These are phyloP conservation scores for Aspergillus phoenicis DNA, from an alignment of 2,329 filamentous ascomycete genomes.

Conservation along the genomic window DNA sequence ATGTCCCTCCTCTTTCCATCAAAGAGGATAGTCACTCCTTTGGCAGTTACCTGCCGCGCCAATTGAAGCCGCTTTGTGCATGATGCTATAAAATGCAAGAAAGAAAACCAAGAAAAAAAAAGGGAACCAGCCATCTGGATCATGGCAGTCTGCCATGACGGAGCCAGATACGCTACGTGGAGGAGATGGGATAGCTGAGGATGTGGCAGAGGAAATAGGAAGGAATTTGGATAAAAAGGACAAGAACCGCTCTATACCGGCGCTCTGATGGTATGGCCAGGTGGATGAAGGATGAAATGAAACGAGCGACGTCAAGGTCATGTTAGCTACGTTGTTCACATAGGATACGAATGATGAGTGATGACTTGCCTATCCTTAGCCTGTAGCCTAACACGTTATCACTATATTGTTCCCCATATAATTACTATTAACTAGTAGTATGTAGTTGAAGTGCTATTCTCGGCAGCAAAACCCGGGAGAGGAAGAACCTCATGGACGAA, in stretches of 20 bases:
- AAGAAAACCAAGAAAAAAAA: slow-evolving; percentile 14
- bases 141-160: slow-evolving; percentile 11
- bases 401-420: no score
- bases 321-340: neutral
- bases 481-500: neutral
- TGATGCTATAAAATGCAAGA: slow-evolving; percentile 7
- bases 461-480: neutral
- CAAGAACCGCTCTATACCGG: slow-evolving; percentile 14
- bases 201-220: neutral
- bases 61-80: neutral
- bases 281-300: slow-evolving; percentile 14
- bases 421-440: neutral
- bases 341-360: slow-evolving; percentile 6
- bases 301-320: neutral
- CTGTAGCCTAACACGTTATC: neutral
- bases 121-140: slow-evolving; percentile 4
- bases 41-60: slow-evolving; percentile 1
- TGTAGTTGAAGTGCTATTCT: neutral
- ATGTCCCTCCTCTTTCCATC: neutral
- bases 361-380: neutral
- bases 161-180: slow-evolving; percentile 23
- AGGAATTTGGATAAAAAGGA: slow-evolving; percentile 8
- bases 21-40: slow-evolving; percentile 25
- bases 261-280: slow-evolving; percentile 11
- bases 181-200: neutral